phyloP scores from a whole-genome alignment of 148 eudicot genomes.

The Gaultheria prostrata region DNA sequence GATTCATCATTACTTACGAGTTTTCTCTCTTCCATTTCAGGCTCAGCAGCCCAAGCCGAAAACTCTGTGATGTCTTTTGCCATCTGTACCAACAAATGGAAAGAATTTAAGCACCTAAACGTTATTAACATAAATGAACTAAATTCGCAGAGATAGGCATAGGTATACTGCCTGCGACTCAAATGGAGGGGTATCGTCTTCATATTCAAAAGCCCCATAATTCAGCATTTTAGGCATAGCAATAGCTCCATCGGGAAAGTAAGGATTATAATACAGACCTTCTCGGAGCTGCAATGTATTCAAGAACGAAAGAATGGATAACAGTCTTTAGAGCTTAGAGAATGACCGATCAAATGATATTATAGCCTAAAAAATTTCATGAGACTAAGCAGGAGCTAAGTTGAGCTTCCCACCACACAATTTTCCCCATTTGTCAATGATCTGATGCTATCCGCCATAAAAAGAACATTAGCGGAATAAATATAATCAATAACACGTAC shows the following conservation, averaged over 20 bases:
- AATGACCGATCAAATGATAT: neutral
- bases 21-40: slow-evolving; percentile 94
- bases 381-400: neutral
- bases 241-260: slow-evolving; percentile 88
- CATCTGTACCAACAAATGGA: slow-evolving; percentile 46
- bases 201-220: slow-evolving; percentile 79
- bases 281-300: slow-evolving; percentile 51
- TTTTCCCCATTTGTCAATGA: neutral
- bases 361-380: neutral
- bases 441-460: neutral
- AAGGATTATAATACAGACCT: slow-evolving; percentile 79
- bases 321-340: neutral
- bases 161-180: slow-evolving; percentile 24
- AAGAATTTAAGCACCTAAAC: neutral
- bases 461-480: too few species aligned
- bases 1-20: slow-evolving; percentile 36
- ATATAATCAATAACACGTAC: neutral
- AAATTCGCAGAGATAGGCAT: neutral
- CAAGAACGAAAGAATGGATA: neutral
- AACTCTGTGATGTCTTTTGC: slow-evolving; percentile 81
- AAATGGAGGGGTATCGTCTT: slow-evolving; percentile 69
- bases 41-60: slow-evolving; percentile 86
- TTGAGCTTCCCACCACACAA: neutral
- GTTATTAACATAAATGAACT: neutral
- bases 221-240: slow-evolving; percentile 89